Conservation (phyloP, 2,329 filamentous ascomycete genomes). For the Trichoderma polysporum region DNA sequence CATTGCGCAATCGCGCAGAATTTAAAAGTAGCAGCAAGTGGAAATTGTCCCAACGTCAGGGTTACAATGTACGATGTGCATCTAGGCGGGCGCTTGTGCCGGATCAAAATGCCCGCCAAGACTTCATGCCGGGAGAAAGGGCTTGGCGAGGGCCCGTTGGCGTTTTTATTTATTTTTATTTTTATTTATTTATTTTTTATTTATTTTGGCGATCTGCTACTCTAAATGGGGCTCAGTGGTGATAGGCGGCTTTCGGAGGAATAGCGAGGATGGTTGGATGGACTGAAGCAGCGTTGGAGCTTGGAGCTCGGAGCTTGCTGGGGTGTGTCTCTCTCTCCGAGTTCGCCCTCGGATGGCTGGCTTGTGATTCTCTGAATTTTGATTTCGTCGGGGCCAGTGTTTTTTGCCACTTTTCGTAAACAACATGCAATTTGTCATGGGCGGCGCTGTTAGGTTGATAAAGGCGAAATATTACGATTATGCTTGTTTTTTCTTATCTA, state of each 20-base stretch:
- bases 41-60: not conserved
- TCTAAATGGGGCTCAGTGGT: not conserved
- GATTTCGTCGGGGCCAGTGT: not conserved
- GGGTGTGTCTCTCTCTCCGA: too few species aligned
- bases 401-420: not conserved
- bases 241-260: not conserved
- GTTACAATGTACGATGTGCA: not conserved
- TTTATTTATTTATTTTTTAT: too few species aligned
- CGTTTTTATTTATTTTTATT: too few species aligned
- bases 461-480: not conserved
- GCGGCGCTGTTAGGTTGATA: not conserved
- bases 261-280: not conserved
- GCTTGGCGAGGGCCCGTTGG: conserved; percentile 7
- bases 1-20: conserved; percentile 10
- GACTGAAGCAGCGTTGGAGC: not conserved
- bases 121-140: not conserved
- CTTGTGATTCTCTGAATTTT: not conserved
- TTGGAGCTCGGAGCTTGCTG: not conserved
- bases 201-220: not conserved
- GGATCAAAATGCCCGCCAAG: not conserved
- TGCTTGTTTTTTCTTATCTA: not conserved
- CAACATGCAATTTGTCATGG: not conserved
- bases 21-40: not conserved
- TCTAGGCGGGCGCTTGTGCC: not conserved
- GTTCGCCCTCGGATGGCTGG: not conserved